Evolutionary conservation across 108 stramenopile species (phyloP), one percentile per base, ranked within the genome.

Genomic region (Aureococcus anophagefferens): DNA sequence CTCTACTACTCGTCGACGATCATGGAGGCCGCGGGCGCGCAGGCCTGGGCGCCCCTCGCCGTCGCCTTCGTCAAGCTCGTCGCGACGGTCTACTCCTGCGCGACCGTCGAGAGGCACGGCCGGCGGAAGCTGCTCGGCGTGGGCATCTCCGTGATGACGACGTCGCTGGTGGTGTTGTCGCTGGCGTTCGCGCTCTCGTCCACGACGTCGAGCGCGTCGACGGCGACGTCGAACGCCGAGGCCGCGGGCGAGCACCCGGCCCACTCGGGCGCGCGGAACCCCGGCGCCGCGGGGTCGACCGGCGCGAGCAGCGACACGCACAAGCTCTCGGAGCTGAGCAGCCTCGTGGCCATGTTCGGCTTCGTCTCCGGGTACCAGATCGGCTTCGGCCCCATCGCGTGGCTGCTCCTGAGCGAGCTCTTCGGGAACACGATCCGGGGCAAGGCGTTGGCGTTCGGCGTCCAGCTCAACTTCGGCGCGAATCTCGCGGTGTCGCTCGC

Each of bases 1-100:
- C 72, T 91, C 32, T 82, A 81, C 66, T 91, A 90, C 76, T 79
- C 85, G 34, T 73, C 83, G 36, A 77, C 83, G 28, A 77, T 91
- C 21, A 86, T 90, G 73, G 77, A 76, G 36, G 85, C 81, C 44
- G 89, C 87, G 33, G 89, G 89, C 30, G 79, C 87, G 66, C 46
- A 51, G 33, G 76, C 79, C 45, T 63, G 78, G 64, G 73, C 86
- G 15, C 76, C 81, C 25, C 79, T 92, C 17, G 18, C 81, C 0
- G 77, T 87, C 30, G 89, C 83, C 31, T 63, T 74, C 33, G 84
- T 92, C 69, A 92, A 89, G 88, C 78, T 88, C 31, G 30, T 81
- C 34, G 88, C 82, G 4, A 88, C 89, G 0, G 64, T 81, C 37
- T 33, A 65, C 35, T 79, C 89, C 25, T 84, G 77, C 0, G 64